Base-by-base conservation (phyloP, 2,329 filamentous ascomycete species). In the Penicillium hesseltinei region DNA sequence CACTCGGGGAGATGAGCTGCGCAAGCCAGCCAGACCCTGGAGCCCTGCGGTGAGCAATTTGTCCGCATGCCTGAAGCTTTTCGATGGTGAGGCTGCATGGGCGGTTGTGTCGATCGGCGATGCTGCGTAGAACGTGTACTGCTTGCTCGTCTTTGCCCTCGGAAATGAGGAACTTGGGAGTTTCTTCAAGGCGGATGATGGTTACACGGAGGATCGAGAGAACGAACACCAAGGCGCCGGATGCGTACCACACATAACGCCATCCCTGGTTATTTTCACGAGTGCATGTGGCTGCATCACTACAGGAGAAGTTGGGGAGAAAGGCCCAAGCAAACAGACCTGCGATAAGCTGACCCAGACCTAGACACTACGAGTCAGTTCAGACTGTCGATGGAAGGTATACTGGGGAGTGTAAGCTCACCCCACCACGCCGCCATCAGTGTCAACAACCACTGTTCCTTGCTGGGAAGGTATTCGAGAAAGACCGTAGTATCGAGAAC, bases 401-500 rank as follows among this genome's bases (percentile, higher is more conserved):
- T 21, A 46, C 11, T 11, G 13, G n/a, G 10, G 7, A 11, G 44
- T 33, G 1, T 46, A 23, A 46, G 8, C 44, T 21, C 58, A 59
- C 68, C 70, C 73, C 73, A 75, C 71, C 71, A 74, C 10, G 64
- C 67, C 1, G 73, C 70, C 63, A 68, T 62, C 10, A 71, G 55
- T 5, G 70, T 75, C 35, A 75, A 53, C 23, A 88, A 78, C 84
- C 85, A 89, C 67, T 88, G 85, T 66, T 84, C 79, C 51, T 81
- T 78, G 19, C 81, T 76, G 0, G 83, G 82, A 3, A 85, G 66
- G 64, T 81, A 85, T 66, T 85, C 83, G 43, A 85, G 68, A 59
- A 85, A 85, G 0, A 84, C 80, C 0, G 82, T 81, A 0, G 85
- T 87, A 61, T 88, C 85, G 1, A 88, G 73, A 0, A 88, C 82